Conservation (phyloP, 352 stramenopile species). For the Phytophthora uliginosa region DNA sequence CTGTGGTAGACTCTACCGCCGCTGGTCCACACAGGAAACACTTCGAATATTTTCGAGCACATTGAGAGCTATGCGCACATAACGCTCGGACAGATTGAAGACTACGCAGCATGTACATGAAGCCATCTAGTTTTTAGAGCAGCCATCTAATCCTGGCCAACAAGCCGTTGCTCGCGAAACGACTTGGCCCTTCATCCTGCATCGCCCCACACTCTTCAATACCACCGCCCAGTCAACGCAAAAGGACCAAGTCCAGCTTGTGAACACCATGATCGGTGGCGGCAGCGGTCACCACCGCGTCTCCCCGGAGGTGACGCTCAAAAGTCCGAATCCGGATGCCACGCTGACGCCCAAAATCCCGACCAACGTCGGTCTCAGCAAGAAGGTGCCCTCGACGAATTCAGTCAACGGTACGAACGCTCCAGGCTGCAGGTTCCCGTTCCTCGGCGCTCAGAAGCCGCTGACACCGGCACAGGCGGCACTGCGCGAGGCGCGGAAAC, state of each 20-base stretch:
- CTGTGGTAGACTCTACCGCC: no score
- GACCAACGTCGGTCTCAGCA: conserved; percentile 48
- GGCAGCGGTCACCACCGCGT: conserved; percentile 63
- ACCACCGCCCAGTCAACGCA: neutral
- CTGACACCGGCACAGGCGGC: conserved; percentile 53
- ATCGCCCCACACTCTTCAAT: conserved; percentile 21
- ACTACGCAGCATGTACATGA: neutral
- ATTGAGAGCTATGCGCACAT: no score
- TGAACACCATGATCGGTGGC: conserved; percentile 27
- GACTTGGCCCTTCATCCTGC: neutral
- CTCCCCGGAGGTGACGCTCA: conserved; percentile 77
- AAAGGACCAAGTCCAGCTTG: neutral
- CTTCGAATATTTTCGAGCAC: neutral
- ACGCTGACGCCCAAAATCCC: conserved; percentile 73
- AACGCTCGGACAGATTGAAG: no score
- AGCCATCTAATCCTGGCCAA: conserved; percentile 17
- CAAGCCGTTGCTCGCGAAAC: conserved; percentile 23
- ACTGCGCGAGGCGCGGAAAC: conserved; percentile 48
- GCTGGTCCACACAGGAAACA: no score
- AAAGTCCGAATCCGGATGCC: conserved; percentile 67
- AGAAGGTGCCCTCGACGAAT: conserved; percentile 22
- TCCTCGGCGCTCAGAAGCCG: conserved; percentile 20
- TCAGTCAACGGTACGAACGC: conserved; percentile 9
- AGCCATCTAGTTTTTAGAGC: neutral
- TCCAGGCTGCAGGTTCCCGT: conserved; percentile 23